Conservation (phyloP, 2,329 filamentous ascomycete genomes). For the Didymellaceae sp. region DNA sequence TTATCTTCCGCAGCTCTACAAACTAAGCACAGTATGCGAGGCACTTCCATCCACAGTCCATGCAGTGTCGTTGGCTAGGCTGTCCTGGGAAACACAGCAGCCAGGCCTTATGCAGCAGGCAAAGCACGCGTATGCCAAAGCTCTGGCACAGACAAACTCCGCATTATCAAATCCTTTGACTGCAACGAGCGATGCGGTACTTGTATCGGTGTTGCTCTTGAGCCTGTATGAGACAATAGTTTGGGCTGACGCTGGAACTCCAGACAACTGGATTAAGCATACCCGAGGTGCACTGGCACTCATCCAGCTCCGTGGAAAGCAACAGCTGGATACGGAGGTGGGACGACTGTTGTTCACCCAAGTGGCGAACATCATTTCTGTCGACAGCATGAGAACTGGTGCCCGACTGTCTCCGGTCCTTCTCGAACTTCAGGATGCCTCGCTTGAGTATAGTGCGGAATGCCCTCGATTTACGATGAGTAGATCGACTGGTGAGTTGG, state of each 20-base stretch:
- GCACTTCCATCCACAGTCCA: slow-evolving; percentile 14
- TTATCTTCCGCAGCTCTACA: slow-evolving; percentile 21
- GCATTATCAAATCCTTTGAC: slow-evolving; percentile 9
- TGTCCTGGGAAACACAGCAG: slow-evolving; percentile 15
- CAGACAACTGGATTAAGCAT: slow-evolving; percentile 24
- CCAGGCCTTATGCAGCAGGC: slow-evolving; percentile 12
- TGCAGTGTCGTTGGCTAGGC: slow-evolving; percentile 20
- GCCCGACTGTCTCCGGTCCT: slow-evolving; percentile 12
- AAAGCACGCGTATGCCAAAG: slow-evolving; percentile 15
- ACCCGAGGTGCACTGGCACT: slow-evolving; percentile 25
- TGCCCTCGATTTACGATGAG: slow-evolving; percentile 10
- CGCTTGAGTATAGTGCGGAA: neutral
- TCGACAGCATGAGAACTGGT: slow-evolving; percentile 17
- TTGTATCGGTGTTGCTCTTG: slow-evolving; percentile 24
- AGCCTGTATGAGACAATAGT: slow-evolving; percentile 25
- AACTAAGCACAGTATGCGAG: neutral
- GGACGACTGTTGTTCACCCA: slow-evolving; percentile 27
- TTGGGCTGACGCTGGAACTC: slow-evolving; percentile 12
- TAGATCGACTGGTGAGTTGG: slow-evolving; percentile 9
- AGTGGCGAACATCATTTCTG: slow-evolving; percentile 19
- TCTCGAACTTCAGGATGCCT: slow-evolving; percentile 9
- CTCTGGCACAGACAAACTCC: slow-evolving; percentile 17
- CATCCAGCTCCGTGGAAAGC: slow-evolving; percentile 16
- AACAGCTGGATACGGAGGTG: slow-evolving; percentile 16
- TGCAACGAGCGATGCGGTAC: slow-evolving; percentile 18